Base-by-base conservation (phyloP, 176 grass and related monocot species). In the Pontederia paniculata region DNA sequence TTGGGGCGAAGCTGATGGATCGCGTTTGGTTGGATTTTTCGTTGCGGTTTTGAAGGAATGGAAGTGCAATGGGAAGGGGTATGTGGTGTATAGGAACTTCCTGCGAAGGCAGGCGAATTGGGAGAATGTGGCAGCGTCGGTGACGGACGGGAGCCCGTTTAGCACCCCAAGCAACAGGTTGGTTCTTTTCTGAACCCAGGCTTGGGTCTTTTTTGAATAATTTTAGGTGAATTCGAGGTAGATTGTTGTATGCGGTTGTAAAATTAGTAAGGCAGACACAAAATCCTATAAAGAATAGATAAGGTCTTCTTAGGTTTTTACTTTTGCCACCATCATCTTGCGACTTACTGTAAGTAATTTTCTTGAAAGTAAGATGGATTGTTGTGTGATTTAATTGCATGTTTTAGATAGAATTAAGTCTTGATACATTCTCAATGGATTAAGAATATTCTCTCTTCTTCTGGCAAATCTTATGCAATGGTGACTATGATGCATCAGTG, bases 141-240 rank as follows among this genome's bases (percentile, higher is more conserved):
- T 23, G 4, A 21, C 61, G 19, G 43, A 55, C 21, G 49, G 57
- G 47, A 91, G 83, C 42, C 75, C 77, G 71, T 75, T 81, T 10
- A 98, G 93, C 70, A 98, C 83, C 21, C 77, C 86, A 42, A 68
- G 93, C 62, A 76, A 91, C 74, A 98, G 86, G 93, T 88, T 57
- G 16, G 60, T 60, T 67, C 47, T 17, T 18, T 44, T 50, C 9
- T 9, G 4, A 23, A 12, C 5, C 20, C 54, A 14, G 13, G 3
- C 23, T 28, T 23, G 4, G 20, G 12, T 0, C 54, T 3, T 62
- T 37, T 21, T 48, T 45, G 17, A 5, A 4, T 22, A 8, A 12
- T 12, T 23, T 13, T 56, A 56, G 23, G 21, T 31, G 12, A 56
- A 23, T 10, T 28, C 20, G 21, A 37, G 7, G 28, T 6, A 37